phyloP scores from a whole-genome alignment of 2,329 filamentous ascomycete species.

The Colletotrichum caudatum region DNA sequence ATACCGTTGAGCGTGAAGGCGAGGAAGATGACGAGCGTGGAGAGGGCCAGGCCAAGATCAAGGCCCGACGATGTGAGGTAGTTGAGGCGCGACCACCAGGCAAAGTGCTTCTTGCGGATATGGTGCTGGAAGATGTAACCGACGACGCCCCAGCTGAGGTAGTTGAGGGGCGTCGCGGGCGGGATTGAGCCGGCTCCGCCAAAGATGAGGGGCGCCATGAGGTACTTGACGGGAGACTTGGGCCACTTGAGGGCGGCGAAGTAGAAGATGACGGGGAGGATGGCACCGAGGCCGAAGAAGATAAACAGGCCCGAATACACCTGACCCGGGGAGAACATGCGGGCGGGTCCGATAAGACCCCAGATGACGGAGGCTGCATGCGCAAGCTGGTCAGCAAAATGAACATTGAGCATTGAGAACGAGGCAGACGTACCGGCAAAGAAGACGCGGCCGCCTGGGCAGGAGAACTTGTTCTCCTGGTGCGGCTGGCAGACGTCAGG shows the following conservation, averaged over 20 bases:
- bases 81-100: constrained; percentile 81
- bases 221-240: constrained; percentile 61
- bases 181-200: constrained; percentile 70
- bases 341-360: constrained; percentile 73
- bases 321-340: constrained; percentile 72
- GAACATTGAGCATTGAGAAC: not conserved
- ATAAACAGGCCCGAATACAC: constrained; percentile 71
- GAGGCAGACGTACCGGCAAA: constrained; percentile 63
- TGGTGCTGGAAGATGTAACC: constrained; percentile 78
- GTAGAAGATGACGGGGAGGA: constrained; percentile 66
- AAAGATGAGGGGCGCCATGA: constrained; percentile 74
- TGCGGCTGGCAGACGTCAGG: constrained; percentile 70
- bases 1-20: constrained; percentile 74
- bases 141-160: constrained; percentile 78
- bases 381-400: constrained; percentile 20
- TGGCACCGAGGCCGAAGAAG: constrained; percentile 70
- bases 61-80: constrained; percentile 78
- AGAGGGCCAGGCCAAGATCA: constrained; percentile 75
- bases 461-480: constrained; percentile 71
- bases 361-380: constrained; percentile 71
- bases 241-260: constrained; percentile 63
- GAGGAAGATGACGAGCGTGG: constrained; percentile 78
- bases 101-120: constrained; percentile 72
- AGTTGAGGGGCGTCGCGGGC: constrained; percentile 79
- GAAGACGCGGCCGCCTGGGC: constrained; percentile 73